Evolutionary conservation across 2,329 filamentous ascomycete genomes (phyloP), one percentile per base, ranked within the genome.

Genomic region (Zasmidium cellare): DNA sequence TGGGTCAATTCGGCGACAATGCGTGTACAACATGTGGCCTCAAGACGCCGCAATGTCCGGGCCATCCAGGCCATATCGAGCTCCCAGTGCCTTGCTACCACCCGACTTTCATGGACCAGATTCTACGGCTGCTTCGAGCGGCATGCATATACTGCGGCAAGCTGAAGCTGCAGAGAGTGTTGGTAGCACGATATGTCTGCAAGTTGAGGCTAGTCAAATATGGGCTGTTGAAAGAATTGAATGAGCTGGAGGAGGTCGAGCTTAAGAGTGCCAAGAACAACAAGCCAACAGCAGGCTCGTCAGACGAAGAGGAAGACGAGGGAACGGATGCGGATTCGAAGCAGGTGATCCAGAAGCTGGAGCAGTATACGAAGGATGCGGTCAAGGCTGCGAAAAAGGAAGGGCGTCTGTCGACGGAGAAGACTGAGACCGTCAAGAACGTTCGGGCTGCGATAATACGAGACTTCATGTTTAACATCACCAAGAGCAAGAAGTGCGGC

Each of bases 61-160:
- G 96, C 57, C 96, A 99, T 78, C 85, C 89, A 59, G 96, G 94
- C 53, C 94, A 99, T 72, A 96, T 99, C 73, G 91, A 97, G 68
- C 86, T 99, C 12, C 92, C 94, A 14, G 88, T 92, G 12, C 91
- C 90, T 48, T 90, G 97, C 53, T 99, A 97, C 74, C 93, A 99
- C 75, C 91, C 93, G n/a, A 89, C 92, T 1, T 97, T 97, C 71
- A 89, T 99, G 81, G 92, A 97, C 72, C 92, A 97, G 74, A 84
- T 92, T 53, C 84, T 96, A 63, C 88, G 90, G 46, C 81, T 99
- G 47, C 82, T 99, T 19, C 87, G 92, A 67, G 89, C 91, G 54
- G 89, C 93, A 75, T 99, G 94, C 74, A 84, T 88, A 59, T 97
- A 96, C 78, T 99, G 96, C 76, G 88, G 92, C 71, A 86, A 87